Base-by-base conservation (phyloP, 257 asterid species). In the Plantago major region DNA sequence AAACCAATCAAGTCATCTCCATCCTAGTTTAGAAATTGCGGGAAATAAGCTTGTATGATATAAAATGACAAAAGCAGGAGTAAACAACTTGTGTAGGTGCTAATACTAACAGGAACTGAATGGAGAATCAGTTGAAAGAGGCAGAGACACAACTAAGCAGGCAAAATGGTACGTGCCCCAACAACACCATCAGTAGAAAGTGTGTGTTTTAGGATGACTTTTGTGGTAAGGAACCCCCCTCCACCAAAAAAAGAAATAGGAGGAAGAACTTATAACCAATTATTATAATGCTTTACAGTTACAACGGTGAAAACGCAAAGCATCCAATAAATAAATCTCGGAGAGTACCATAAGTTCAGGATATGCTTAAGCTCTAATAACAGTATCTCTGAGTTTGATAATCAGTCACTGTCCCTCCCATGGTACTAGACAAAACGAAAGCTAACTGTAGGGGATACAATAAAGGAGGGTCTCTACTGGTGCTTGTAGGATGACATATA, bases 1-100 rank as follows among this genome's bases (percentile, higher is more conserved):
- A 92, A 75, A 71, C 99, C 99, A 73, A 87, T 82, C 77, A 92
- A 71, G 73, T 86, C 99, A 73, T 89, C 97, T 58, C 95, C 96
- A 37, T 80, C 96, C 98, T 92, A 77, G n/a, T 48, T 28, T 52
- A 7, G 47, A 42, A 48, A 15, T 26, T 19, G 63, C 53, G 57
- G 43, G 53, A 42, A 60, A 44, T 45, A 33, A 22, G 49, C 0
- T 5, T 10, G 42, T 67, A 8, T 40, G 13, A 48, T 49, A 46
- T 15, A 15, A 18, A 51, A 9, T 28, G 46, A 55, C 28, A 71
- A 59, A 63, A 10, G 73, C 50, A n/a, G 30, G 38, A 57, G 40
- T 46, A 53, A 52, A 53, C 10, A 26, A 53, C 40, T 53, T n/a
- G 33, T 37, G 9, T 53, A 26, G 42, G 42, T 53, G 10, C 11